These are phyloP conservation scores for Vigna angularis DNA, from an alignment of 306 rosid genomes.

Conservation along the genomic window DNA sequence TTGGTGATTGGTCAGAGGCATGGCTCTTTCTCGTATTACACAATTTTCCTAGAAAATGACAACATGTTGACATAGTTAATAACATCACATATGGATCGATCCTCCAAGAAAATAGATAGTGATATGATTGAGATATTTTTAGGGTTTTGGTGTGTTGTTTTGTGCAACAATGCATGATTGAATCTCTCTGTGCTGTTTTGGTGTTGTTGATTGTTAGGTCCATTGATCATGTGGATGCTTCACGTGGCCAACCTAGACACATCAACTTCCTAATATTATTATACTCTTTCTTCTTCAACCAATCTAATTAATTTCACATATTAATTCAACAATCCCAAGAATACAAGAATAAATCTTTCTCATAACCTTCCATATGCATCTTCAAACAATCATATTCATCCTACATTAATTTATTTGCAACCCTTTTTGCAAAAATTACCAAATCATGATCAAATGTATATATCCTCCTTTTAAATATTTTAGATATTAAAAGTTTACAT, in stretches of 20 bases:
- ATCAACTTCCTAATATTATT: slow-evolving; percentile 13
- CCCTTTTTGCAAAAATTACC: not conserved
- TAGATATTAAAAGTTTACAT: too few relatives aligned
- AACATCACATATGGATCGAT: slow-evolving; percentile 39
- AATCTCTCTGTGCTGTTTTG: slow-evolving; percentile 33
- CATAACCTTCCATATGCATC: not conserved
- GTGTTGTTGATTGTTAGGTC: slow-evolving; percentile 39
- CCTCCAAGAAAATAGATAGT: slow-evolving; percentile 44
- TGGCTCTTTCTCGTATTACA: not conserved
- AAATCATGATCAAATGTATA: not conserved
- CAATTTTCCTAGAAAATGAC: slow-evolving; percentile 36
- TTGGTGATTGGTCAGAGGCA: slow-evolving; percentile 12
- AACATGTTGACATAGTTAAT: slow-evolving; percentile 44
- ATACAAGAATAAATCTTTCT: slow-evolving; percentile 1
- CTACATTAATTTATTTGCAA: not conserved
- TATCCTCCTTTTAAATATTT: not conserved
- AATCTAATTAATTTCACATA: slow-evolving; percentile 6
- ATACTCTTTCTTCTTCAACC: not conserved
- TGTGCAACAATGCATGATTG: slow-evolving; percentile 38
- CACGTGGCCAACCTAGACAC: slow-evolving; percentile 71
- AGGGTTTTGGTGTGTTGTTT: slow-evolving; percentile 31
- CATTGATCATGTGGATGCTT: slow-evolving; percentile 54
- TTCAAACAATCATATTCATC: slow-evolving; percentile 6
- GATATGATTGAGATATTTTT: slow-evolving; percentile 31
- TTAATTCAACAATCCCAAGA: slow-evolving; percentile 25